A percentile compares a stretch with the other conserved stretches of the same genome.
Conservation (phyloP, 176 grass and related monocot genomes). For the Cenchrus fungigraminus region DNA sequence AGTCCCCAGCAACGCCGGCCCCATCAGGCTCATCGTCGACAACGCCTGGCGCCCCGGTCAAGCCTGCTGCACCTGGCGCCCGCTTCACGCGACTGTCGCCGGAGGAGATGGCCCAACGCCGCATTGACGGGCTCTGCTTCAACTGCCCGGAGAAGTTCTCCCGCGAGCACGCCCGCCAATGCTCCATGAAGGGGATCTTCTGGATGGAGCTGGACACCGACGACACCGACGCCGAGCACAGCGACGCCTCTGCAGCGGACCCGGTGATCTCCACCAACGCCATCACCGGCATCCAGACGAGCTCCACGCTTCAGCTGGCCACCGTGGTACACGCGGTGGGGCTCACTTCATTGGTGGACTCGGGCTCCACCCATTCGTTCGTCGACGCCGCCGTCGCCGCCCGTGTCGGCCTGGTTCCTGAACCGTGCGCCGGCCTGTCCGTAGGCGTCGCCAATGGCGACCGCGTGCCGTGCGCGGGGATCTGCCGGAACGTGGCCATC, state of each 20-base stretch:
- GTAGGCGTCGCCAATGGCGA: neutral
- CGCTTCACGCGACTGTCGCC: too few relatives aligned
- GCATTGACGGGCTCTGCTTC: neutral
- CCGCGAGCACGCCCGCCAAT: neutral
- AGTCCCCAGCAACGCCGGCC: too few relatives aligned
- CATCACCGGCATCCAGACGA: neutral
- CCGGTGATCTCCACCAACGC: neutral
- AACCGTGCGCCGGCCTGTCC: accelerated
- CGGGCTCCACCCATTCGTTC: neutral
- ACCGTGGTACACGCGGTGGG: accelerated
- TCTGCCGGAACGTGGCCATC: accelerated
- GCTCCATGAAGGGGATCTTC: neutral
- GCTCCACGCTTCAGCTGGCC: neutral
- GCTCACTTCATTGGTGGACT: neutral
- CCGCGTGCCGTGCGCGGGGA: accelerated
- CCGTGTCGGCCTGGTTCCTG: neutral
- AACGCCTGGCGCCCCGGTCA: too few relatives aligned
- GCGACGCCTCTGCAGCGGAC: neutral
- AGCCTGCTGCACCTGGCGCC: too few relatives aligned
- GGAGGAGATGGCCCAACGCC: too few relatives aligned
- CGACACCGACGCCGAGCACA: too few relatives aligned
- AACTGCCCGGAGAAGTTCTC: neutral
- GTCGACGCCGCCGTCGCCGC: neutral
- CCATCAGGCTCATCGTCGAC: too few relatives aligned
- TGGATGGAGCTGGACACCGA: neutral